phyloP scores from a whole-genome alignment of 2,329 filamentous ascomycete genomes.

The Aspergillus sp. region DNA sequence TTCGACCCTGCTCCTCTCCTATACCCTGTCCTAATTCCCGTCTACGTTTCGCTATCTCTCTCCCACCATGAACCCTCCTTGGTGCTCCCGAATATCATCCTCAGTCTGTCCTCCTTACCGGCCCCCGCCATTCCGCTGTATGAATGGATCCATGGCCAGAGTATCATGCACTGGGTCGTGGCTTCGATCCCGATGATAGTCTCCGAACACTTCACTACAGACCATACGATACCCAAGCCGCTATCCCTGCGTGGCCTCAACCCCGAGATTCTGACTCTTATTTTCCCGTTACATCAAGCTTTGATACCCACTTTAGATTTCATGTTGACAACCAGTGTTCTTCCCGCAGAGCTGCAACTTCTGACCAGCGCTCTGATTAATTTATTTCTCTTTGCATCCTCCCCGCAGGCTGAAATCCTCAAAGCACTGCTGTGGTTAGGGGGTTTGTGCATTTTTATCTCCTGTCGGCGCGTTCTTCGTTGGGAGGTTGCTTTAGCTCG shows the following conservation, averaged over 20 bases:
- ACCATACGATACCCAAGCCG: conserved; percentile 33
- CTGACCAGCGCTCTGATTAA: conserved; percentile 81
- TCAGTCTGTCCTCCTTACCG: conserved; percentile 76
- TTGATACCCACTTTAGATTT: conserved; percentile 72
- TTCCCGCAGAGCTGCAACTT: conserved; percentile 83
- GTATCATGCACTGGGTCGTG: conserved; percentile 74
- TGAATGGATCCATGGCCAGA: conserved; percentile 57
- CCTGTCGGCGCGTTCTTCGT: conserved; percentile 70
- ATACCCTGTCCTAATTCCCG: conserved; percentile 75
- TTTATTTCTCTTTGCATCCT: conserved; percentile 71
- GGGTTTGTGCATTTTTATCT: conserved; percentile 72
- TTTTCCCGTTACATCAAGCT: conserved; percentile 83
- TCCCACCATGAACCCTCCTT: conserved; percentile 60
- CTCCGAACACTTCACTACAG: conserved; percentile 42
- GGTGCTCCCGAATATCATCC: conserved; percentile 76
- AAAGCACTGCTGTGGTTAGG: conserved; percentile 83
- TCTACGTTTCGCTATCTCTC: conserved; percentile 74
- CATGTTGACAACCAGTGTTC: conserved; percentile 82
- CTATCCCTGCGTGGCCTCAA: conserved; percentile 42
- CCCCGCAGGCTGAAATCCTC: conserved; percentile 80
- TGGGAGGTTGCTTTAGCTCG: conserved; percentile 85
- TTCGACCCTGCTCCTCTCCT: conserved; percentile 92
- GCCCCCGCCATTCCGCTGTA: conserved; percentile 67
- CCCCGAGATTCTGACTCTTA: conserved; percentile 59
- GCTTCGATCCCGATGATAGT: conserved; percentile 67